Conservation (phyloP, 2,329 filamentous ascomycete species). For the Xylariaceae sp. region DNA sequence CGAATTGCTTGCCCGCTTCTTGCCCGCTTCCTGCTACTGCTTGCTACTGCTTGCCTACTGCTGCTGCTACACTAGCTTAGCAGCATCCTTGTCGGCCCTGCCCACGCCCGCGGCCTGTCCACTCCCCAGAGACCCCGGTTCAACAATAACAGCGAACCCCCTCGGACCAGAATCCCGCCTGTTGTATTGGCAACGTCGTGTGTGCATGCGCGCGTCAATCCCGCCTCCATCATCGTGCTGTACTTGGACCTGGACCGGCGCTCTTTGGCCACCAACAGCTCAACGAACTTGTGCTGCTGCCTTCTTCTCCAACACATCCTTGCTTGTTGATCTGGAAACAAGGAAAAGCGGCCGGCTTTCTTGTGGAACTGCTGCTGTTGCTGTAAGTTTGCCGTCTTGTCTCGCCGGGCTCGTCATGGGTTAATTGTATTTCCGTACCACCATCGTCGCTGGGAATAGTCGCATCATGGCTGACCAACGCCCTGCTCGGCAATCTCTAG, state of each 20-base stretch:
- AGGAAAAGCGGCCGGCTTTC: not conserved
- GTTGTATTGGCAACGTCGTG: not conserved
- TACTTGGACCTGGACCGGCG: not conserved
- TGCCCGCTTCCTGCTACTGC: not conserved
- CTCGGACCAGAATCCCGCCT: not conserved
- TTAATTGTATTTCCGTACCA: not conserved
- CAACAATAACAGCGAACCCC: not conserved
- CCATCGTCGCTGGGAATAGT: conserved; percentile 2
- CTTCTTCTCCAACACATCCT: not conserved
- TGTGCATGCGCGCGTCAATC: not conserved
- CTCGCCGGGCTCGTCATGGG: not conserved
- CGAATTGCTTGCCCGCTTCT: not conserved
- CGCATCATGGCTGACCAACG: conserved; percentile 19
- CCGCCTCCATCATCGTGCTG: not conserved
- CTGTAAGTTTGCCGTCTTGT: conserved; percentile 9
- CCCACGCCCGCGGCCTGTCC: not conserved
- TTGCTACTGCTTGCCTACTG: not conserved
- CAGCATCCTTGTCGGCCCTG: not conserved
- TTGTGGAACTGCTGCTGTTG: not conserved
- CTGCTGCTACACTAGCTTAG: not conserved
- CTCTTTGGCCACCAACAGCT: not conserved
- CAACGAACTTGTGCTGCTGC: not conserved
- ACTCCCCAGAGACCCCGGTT: not conserved
- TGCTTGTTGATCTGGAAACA: not conserved
- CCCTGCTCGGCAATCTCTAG: conserved; percentile 14